Evolutionary conservation across 2,329 filamentous ascomycete species (phyloP), one percentile per base, ranked within the genome.

Genomic region (Diaporthe ilicicola): DNA sequence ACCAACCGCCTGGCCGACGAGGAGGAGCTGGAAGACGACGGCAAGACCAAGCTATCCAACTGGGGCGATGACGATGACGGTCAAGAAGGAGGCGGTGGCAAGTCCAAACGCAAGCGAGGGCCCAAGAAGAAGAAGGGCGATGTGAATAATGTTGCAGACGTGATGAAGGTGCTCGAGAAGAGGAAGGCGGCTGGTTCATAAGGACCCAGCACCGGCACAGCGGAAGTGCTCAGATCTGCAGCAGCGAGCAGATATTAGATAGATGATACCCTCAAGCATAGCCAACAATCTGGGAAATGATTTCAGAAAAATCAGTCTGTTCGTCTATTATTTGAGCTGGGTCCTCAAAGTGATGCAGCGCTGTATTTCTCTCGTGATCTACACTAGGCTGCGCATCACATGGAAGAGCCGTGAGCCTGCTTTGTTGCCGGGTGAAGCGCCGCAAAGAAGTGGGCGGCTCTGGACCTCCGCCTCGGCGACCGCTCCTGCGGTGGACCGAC

Each of bases 1-100:
- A 93, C 91, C 24, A 96, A 92, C 77, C 88, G 95, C 34, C 92
- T 94, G 77, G 94, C 93, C 67, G 96, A 98, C 77, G 94, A 95
- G 62, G 95, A 95, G 72, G 95, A 97, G 74, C 88, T 92, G 74
- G 93, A 94, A 50, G 86, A 87, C 27, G 84, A 82, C 78, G 85
- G 84, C 53, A 90, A 88, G 75, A 83, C 94, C 73, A 93, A 93
- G 82, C 81, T 95, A 68, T 90, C 89, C 48, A 83, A 89, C 76
- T 93, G 93, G 85, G 88, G 85, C 27, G 84, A 79, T 12, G 85
- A 83, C 22, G 87, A 82, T 2, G 87, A 86, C 22, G 87, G 84
- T 15, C 86, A 84, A 4, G 87, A 81, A 6, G 80, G 80, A 24
- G 82, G 81, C 15, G 80, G 85, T 59, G 82, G 84, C 54, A 84